These are phyloP conservation scores for Daedaleopsis sinensis DNA, from an alignment of 768 basidiomycete genomes.

Conservation along the genomic window DNA sequence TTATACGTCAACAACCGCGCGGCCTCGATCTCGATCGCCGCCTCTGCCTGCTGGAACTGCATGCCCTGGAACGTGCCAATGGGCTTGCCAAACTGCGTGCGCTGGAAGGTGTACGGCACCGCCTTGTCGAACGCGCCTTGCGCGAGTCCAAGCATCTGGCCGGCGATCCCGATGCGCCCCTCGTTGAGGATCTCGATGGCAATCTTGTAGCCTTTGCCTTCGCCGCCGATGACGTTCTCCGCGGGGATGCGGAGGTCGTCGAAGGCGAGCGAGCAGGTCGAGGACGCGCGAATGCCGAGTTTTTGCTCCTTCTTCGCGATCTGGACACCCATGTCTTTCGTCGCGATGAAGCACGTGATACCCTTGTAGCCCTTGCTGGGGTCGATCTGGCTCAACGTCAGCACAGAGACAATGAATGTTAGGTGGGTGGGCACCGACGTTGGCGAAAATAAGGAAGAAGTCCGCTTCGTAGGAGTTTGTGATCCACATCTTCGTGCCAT, in stretches of 20 bases:
- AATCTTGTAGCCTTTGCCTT: conserved; percentile 94
- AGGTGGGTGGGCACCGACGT: conserved; percentile 48
- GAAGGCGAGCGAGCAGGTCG: conserved; percentile 92
- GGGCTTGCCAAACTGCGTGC: conserved; percentile 92
- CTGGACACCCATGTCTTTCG: conserved; percentile 95
- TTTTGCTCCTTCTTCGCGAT: conserved; percentile 99
- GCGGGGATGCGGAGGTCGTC: conserved; percentile 87
- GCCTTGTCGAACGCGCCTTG: conserved; percentile 96
- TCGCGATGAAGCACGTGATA: conserved; percentile 96
- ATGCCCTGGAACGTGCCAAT: conserved; percentile 96
- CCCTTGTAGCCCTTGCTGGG: conserved; percentile 97
- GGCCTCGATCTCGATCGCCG: conserved; percentile 86
- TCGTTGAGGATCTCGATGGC: conserved; percentile 98
- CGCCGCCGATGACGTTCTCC: conserved; percentile 91
- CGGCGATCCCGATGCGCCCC: conserved; percentile 96
- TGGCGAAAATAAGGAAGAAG: conserved; percentile 93
- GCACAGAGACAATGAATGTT: not conserved
- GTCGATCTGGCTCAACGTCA: conserved; percentile 54
- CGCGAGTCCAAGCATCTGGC: conserved; percentile 97
- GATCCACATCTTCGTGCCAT: conserved; percentile 99
- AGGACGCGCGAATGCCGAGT: conserved; percentile 94
- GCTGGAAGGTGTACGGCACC: conserved; percentile 93
- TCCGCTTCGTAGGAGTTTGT: conserved; percentile 94
- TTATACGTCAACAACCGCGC: conserved; percentile 95
- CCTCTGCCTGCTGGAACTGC: conserved; percentile 91